Percentiles rank a stretch among this genome's conserved stretches.
phyloP scores from a whole-genome alignment of 805 yeast species.

The Yarrowia sp. region DNA sequence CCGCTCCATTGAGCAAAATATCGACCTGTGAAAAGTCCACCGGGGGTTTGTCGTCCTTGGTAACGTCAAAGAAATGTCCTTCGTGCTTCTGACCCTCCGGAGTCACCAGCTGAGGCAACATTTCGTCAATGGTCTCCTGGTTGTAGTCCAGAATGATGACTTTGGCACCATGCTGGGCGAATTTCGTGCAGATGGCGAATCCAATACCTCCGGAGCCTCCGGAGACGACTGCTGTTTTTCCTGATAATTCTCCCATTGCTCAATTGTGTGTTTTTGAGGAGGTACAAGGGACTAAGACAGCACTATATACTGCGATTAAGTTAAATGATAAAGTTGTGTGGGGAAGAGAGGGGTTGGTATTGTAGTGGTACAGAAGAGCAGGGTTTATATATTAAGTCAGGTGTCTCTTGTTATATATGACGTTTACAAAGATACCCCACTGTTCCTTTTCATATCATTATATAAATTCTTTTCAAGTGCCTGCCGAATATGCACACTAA shows the following conservation, averaged over 20 bases:
- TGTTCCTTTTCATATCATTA: too few species aligned
- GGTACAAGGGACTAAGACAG: neutral
- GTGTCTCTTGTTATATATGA: too few species aligned
- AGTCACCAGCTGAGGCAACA: neutral
- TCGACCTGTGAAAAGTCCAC: conserved; percentile 36
- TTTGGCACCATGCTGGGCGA: conserved; percentile 10
- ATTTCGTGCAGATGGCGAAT: neutral
- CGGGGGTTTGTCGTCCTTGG: neutral
- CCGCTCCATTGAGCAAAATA: conserved; percentile 56
- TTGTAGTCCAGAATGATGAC: conserved; percentile 42
- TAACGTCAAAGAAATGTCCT: conserved; percentile 1
- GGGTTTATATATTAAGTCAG: neutral
- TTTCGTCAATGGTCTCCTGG: conserved; percentile 39
- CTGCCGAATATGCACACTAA: too few species aligned
- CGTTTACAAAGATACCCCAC: too few species aligned
- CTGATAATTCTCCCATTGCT: conserved; percentile 11
- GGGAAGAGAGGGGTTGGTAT: neutral
- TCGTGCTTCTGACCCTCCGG: conserved; percentile 18
- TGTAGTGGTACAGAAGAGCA: neutral
- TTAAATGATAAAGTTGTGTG: conserved; percentile 2
- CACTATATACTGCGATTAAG: neutral
- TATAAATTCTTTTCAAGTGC: too few species aligned
- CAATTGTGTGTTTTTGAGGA: neutral
- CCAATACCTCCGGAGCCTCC: conserved; percentile 21
- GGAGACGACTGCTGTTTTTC: neutral